Conservation (phyloP, 1,139 yeast species). For the Nakaseomyces nivariensis region DNA sequence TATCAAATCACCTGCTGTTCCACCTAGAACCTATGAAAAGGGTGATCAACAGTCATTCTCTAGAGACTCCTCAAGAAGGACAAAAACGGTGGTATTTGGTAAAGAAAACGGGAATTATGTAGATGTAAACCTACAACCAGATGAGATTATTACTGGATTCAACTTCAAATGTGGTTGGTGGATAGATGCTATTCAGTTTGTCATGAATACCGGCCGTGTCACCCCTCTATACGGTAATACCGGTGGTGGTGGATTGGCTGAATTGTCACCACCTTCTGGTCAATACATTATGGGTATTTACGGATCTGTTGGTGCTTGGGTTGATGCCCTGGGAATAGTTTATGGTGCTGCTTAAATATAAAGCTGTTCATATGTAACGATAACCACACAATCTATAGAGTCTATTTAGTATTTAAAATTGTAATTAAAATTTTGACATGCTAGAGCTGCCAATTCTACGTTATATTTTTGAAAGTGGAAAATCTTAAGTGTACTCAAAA, state of each 20-base stretch:
- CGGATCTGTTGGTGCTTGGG: slow-evolving; percentile 61
- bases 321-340: slow-evolving; percentile 54
- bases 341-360: slow-evolving; percentile 19
- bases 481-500: too few relatives aligned
- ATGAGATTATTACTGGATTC: slow-evolving; percentile 53
- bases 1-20: slow-evolving; percentile 34
- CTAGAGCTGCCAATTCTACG: too few relatives aligned
- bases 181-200: slow-evolving; percentile 74
- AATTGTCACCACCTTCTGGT: slow-evolving; percentile 52
- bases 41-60: slow-evolving; percentile 4
- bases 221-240: slow-evolving; percentile 47
- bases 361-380: background rate
- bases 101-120: slow-evolving; percentile 46
- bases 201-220: slow-evolving; percentile 46
- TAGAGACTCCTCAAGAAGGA: slow-evolving; percentile 23
- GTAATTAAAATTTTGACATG: too few relatives aligned
- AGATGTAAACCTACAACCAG: slow-evolving; percentile 46
- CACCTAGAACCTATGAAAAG: slow-evolving; percentile 39
- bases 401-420: background rate
- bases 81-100: slow-evolving; percentile 44
- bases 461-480: too few relatives aligned
- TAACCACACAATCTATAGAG: background rate
- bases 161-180: slow-evolving; percentile 70
- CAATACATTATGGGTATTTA: slow-evolving; percentile 53
- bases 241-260: slow-evolving; percentile 58